Evolutionary conservation across 441 rosid genomes (phyloP).

Genomic region (Euphorbia celastroides): DNA sequence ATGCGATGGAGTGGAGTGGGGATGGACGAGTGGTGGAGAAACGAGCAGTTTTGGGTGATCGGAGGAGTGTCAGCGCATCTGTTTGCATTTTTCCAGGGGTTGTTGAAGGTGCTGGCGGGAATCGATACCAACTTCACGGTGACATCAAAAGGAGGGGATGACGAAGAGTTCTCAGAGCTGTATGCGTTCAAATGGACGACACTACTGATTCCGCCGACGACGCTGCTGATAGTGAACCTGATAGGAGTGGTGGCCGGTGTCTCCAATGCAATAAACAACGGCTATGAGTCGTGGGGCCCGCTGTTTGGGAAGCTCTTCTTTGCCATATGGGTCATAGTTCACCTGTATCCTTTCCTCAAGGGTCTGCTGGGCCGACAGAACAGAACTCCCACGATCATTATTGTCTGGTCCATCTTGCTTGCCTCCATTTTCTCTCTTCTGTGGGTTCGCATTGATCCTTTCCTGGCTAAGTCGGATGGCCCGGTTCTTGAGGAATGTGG

Average conservation of each 20-base stretch:
- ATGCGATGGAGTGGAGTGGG: slow-evolving; percentile 99
- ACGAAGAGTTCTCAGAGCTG: slow-evolving; percentile 84
- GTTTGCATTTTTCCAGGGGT: slow-evolving; percentile 92
- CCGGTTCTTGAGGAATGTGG: slow-evolving; percentile 74
- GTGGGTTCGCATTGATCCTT: slow-evolving; percentile 91
- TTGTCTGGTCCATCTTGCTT: slow-evolving; percentile 88
- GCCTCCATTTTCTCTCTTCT: slow-evolving; percentile 78
- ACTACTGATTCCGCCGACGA: slow-evolving; percentile 70
- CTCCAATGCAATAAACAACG: slow-evolving; percentile 85
- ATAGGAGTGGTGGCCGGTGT: slow-evolving; percentile 76
- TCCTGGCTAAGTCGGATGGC: slow-evolving; percentile 56
- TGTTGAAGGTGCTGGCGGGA: too few species aligned
- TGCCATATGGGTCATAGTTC: slow-evolving; percentile 88
- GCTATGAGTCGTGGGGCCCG: slow-evolving; percentile 96
- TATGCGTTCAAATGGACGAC: slow-evolving; percentile 94
- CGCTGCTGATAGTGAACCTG: slow-evolving; percentile 68
- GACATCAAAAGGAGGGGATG: slow-evolving; percentile 93
- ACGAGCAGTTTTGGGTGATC: slow-evolving; percentile 99
- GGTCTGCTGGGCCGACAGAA: slow-evolving; percentile 83
- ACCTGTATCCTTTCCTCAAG: slow-evolving; percentile 94
- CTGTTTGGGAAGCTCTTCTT: slow-evolving; percentile 83
- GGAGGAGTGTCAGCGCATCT: slow-evolving; percentile 96
- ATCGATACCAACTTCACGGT: slow-evolving; percentile 92
- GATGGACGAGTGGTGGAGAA: slow-evolving; percentile 98
- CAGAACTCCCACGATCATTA: slow-evolving; percentile 73